A percentile compares a stretch with the other conserved stretches of the same genome.
phyloP scores from a whole-genome alignment of 192 early-diverging fungal species.

The Paraglomus occultum region DNA sequence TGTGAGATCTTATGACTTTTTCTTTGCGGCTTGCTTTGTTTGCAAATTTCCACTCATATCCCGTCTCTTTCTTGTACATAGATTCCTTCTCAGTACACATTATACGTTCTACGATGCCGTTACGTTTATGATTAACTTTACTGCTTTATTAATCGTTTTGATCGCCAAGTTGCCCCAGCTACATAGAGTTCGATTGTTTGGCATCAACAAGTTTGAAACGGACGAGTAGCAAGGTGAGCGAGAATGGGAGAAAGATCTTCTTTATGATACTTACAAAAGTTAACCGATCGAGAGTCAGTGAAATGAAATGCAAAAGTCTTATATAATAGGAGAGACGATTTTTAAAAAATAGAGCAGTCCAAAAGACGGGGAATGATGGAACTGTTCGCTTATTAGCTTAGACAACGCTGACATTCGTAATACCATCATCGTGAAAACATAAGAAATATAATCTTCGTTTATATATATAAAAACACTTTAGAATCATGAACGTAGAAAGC shows the following conservation, averaged over 20 bases:
- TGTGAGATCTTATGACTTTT: conserved; percentile 64
- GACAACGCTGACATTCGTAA: too few relatives aligned
- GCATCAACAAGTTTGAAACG: conserved; percentile 70
- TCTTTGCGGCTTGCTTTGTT: not conserved
- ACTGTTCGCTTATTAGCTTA: too few relatives aligned
- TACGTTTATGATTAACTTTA: conserved; percentile 90
- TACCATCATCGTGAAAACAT: too few relatives aligned
- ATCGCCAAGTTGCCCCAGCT: conserved; percentile 91
- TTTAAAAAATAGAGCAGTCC: too few relatives aligned
- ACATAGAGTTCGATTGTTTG: conserved; percentile 92
- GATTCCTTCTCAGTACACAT: conserved; percentile 92
- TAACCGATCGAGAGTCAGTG: not conserved
- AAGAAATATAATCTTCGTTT: too few relatives aligned
- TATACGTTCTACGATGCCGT: conserved; percentile 93
- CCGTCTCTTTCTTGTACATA: conserved; percentile 28
- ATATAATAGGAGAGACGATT: too few relatives aligned
- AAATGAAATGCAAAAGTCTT: too few relatives aligned
- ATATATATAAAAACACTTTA: too few relatives aligned
- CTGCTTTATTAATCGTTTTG: conserved; percentile 76
- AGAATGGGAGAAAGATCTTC: not conserved
- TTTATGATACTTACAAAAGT: not conserved
- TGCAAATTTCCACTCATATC: not conserved
- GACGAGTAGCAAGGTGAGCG: conserved; percentile 24
- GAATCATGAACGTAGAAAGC: too few relatives aligned
- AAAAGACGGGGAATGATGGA: too few relatives aligned